Base-by-base conservation (phyloP, 768 basidiomycete species). In the Xerocomus potaroensis region DNA sequence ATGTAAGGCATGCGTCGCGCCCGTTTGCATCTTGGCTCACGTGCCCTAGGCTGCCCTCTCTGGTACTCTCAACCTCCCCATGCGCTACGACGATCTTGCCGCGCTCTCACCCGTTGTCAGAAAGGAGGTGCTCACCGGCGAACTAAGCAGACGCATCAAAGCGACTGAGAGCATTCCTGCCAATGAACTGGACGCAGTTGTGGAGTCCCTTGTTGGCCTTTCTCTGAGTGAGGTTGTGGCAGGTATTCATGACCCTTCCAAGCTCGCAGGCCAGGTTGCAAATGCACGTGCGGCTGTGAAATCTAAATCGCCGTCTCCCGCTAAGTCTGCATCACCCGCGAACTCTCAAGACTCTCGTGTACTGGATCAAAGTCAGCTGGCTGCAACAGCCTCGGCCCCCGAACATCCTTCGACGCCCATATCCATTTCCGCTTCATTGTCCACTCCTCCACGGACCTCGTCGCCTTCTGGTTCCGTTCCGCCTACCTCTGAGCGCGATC, bases 381-480 rank as follows among this genome's bases (percentile, higher is more conserved):
- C 78, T 51, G 84, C 87, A 2, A 89, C 87, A 4, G 90, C 89
- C 3, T 88, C 86, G 40, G 89, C 89, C n/a, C 90, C 90, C 0
- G 90, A 92, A 59, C 89, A 91, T 51, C 90, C 90, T 0, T 87
- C 85, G 7, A 91, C 90, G 0, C 90, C 90, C 1, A 79, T 91
- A 11, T 91, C 89, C 1, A 74, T 88, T 48, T 80, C 80, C 47
- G 79, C 82, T 0, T 83, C 85, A 1, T 62, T 87, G n/a, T 81
- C 84, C 26, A 88, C 87, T 0, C 88, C 90, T 3, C 87, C 90
- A 11, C 80, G 90, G 14, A 89, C 90, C 0, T 87, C 87, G 5
- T 91, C 89, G 2, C 90, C 88, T 5, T 73, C 79, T 15, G 77
- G 77, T 31, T 78, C 79, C 15, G 63, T 76, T 43, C 79, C 84